Evolutionary conservation across 352 stramenopile genomes (phyloP), one percentile per base, ranked within the genome.

Genomic region (Peronosclerospora sorghi): DNA sequence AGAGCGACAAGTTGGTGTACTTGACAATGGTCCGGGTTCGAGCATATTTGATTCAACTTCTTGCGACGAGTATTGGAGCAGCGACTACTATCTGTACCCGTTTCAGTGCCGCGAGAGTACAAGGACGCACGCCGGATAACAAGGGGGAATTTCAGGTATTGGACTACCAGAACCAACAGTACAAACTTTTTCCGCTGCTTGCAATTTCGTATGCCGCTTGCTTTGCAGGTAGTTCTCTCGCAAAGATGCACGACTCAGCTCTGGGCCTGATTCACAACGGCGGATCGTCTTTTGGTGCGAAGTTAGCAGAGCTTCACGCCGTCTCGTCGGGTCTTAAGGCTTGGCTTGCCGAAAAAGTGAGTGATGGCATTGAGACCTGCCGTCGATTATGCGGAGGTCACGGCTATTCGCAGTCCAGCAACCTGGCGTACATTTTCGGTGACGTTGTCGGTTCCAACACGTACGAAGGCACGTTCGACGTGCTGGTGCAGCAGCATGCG

Each of bases 391-490:
- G 69, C 10, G 59, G 62, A 29, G 59, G 62, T 8, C 62, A 73
- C 39, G 62, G 62, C 14, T 73, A 65, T 44, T 53, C 54, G 0
- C 51, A 65, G 24, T 64, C 59, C 4, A 66, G 59, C 32, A 68
- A 65, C 32, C 29, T 69, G 15, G 58, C 21, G 0, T 48, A 70
- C 36, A 17, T 66, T 1, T 64, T 62, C 35, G 51, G 41, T 30
- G 67, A 79, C 40, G 50, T 62, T 26, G 63, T 70, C 0, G 66
- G 66, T 14, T 48, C 63, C 7, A 65, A 44, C 38, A 87, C 75
- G 9, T 81, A 62, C 44, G 72, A 87, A 65, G 75, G 72, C 14
- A 87, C 72, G 20, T 76, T 73, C 32, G 71, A 87, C 46, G 73
- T 87, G 38, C 59, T 87, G 19, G 62, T 83, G 19, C 65, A 83